Conservation (phyloP, 2,329 filamentous ascomycete genomes). For the Raffaelea ambrosiae region DNA sequence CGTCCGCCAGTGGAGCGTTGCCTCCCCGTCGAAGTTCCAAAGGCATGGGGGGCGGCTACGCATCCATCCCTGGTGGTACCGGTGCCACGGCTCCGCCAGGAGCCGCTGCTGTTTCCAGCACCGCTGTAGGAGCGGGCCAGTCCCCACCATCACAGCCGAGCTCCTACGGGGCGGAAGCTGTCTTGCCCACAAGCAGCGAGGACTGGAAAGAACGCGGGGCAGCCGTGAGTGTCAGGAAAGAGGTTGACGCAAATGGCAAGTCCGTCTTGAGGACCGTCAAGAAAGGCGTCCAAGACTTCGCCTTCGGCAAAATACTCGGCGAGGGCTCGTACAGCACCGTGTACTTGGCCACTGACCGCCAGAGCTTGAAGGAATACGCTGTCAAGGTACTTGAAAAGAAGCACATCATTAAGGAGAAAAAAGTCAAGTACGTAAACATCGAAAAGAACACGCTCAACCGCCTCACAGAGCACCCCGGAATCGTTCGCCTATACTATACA, state of each 20-base stretch:
- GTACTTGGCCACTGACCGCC: slow-evolving; percentile 82
- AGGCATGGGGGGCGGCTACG: slow-evolving; percentile 53
- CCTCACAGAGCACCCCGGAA: slow-evolving; percentile 90
- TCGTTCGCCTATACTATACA: slow-evolving; percentile 95
- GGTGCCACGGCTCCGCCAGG: slow-evolving; percentile 22
- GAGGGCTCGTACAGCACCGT: slow-evolving; percentile 98
- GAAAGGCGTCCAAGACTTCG: slow-evolving; percentile 95
- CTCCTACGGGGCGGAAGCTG: slow-evolving; percentile 29
- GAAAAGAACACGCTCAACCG: slow-evolving; percentile 97
- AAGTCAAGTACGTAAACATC: slow-evolving; percentile 99
- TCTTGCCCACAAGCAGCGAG: slow-evolving; percentile 57
- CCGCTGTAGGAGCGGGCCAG: background rate
- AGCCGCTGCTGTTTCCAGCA: too few species aligned
- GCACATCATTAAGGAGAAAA: slow-evolving; percentile 99
- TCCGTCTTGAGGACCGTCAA: slow-evolving; percentile 78
- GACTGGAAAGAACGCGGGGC: slow-evolving; percentile 96
- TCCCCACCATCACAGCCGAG: slow-evolving; percentile 22
- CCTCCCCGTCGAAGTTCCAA: slow-evolving; percentile 72
- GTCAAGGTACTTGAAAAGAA: slow-evolving; percentile 98
- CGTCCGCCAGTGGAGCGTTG: slow-evolving; percentile 49
- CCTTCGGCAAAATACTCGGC: slow-evolving; percentile 81
- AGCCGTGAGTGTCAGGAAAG: slow-evolving; percentile 72
- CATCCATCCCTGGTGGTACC: slow-evolving; percentile 22
- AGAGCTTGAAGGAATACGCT: slow-evolving; percentile 91
- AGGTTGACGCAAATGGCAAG: slow-evolving; percentile 78